Base-by-base conservation (phyloP, 1,139 yeast genomes). In the Oligophagozyma castellii region DNA sequence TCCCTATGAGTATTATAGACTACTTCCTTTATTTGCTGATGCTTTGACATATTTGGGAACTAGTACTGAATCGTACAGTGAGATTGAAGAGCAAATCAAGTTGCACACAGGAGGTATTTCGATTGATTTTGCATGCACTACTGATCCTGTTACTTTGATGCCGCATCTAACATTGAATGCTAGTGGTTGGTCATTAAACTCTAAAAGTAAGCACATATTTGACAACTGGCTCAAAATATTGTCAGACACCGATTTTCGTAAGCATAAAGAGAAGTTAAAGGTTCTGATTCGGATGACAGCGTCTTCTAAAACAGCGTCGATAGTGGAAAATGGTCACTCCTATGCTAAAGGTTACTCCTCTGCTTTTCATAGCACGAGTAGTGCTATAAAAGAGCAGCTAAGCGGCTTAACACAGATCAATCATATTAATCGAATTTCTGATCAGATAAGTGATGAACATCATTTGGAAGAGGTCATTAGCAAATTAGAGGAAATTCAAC, bases 21-120 rank as follows among this genome's bases (percentile, higher is more conserved):
- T 68, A 42, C 55, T 92, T 38, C 81, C 95, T 0, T 53, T 92
- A 27, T 89, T 80, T 55, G 62, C 78, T 7, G 77, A 76, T 15
- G 79, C 94, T 30, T 62, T 86, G 38, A 78, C 93, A 3, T 81
- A 77, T 46, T 63, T 89, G 38, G 99, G 99, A 11, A 86, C 98
- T 0, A 49, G 58, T 3, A 48, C 56, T 5, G 73, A 76, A 33
- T 53, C 77, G 1, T 80, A 81, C 66, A 79, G 84, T 12, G 78
- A 74, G 26, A 66, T 89, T 36, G 98, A 89, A 50, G 84, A 89
- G 37, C 72, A 73, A 31, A 84, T 92, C 38, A 81, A 77, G 46
- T 62, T 75, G 29, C 64, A 67, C 35, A 84, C 98, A 1, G 98
- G 98, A 14, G 95, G 96, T 0, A 55, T 89, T 12, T 58, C 70